Percentiles rank a stretch among this genome's conserved stretches.
Evolutionary conservation across 2,329 filamentous ascomycete genomes (phyloP).

Genomic region (Epichloe scottii): DNA sequence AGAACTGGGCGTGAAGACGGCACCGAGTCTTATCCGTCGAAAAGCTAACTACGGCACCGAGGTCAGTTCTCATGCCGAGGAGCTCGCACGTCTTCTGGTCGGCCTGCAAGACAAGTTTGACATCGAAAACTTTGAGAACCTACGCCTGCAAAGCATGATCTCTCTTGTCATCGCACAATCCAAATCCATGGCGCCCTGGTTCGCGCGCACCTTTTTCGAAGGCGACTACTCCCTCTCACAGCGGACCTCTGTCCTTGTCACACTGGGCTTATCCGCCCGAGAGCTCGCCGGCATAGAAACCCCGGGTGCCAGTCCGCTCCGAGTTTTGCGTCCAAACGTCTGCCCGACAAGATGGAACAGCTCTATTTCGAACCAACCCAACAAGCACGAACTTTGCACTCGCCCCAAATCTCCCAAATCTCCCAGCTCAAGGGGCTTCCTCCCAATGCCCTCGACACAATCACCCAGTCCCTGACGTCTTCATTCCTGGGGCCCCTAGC

Average conservation of each 20-base stretch:
- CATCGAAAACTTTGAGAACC: constrained; percentile 61
- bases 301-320: constrained; percentile 34
- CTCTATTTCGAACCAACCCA: constrained; percentile 41
- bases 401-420: constrained; percentile 6
- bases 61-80: constrained; percentile 70
- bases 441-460: constrained; percentile 49
- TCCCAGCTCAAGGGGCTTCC: constrained; percentile 36
- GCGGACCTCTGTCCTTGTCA: constrained; percentile 67
- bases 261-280: constrained; percentile 68
- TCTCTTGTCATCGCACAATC: constrained; percentile 69
- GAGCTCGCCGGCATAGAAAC: constrained; percentile 70
- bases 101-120: constrained; percentile 80
- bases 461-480: constrained; percentile 56
- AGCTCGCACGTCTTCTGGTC: constrained; percentile 63
- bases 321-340: constrained; percentile 67
- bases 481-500: constrained; percentile 72
- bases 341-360: constrained; percentile 62
- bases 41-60: constrained; percentile 85
- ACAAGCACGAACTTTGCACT: constrained; percentile 14
- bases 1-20: constrained; percentile 63
- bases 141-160: constrained; percentile 69
- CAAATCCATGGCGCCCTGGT: constrained; percentile 68
- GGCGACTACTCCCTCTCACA: constrained; percentile 86
- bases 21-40: constrained; percentile 68
- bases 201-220: constrained; percentile 74